These are phyloP conservation scores for Fraxinus anomala DNA, from an alignment of 257 asterid genomes.

Conservation along the genomic window DNA sequence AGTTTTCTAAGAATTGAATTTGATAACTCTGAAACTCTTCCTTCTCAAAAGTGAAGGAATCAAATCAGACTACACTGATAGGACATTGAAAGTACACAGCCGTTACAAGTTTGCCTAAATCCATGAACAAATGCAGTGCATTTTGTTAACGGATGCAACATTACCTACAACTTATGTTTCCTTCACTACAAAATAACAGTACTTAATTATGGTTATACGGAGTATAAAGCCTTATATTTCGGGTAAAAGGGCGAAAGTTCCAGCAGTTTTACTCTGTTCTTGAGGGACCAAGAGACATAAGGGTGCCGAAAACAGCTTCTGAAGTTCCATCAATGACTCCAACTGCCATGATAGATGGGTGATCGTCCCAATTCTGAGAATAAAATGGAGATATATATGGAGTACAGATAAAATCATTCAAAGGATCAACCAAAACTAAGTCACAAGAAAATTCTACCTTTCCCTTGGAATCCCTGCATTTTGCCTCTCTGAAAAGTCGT, in stretches of 20 bases:
- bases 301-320: conserved; percentile 74
- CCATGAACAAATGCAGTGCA: not conserved
- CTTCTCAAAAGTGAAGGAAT: not conserved
- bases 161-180: not conserved
- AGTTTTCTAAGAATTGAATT: not conserved
- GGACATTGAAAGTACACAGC: no score
- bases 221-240: not conserved
- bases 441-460: conserved; percentile 43
- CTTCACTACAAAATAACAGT: not conserved
- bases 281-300: conserved; percentile 84
- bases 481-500: conserved; percentile 86
- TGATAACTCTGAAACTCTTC: not conserved
- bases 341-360: conserved; percentile 91
- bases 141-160: not conserved
- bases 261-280: conserved; percentile 67
- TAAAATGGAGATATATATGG: not conserved
- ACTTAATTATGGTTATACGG: not conserved
- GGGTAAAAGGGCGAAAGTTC: not conserved
- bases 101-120: not conserved
- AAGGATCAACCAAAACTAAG: conserved; percentile 5
- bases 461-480: conserved; percentile 57
- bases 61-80: no score
- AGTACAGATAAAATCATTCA: not conserved
- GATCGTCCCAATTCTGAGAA: conserved; percentile 59
- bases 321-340: conserved; percentile 76